These are phyloP conservation scores for Diutina ranongensis DNA, from an alignment of 1,139 yeast genomes.

Conservation along the genomic window DNA sequence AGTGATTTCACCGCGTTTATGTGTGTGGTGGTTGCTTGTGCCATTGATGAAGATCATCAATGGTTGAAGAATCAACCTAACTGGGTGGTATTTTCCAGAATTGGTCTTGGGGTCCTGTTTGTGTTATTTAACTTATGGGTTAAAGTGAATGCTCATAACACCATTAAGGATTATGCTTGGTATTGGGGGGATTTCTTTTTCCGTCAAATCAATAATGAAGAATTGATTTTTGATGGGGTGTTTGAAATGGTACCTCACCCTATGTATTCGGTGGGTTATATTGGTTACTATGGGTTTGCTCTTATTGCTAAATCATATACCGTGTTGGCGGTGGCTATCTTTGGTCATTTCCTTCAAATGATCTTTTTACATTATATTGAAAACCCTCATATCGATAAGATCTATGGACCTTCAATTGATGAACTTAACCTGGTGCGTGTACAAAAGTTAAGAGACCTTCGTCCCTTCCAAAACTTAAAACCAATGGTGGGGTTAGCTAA, in stretches of 20 bases:
- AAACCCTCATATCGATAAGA: slow-evolving; percentile 81
- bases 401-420: slow-evolving; percentile 41
- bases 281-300: slow-evolving; percentile 82
- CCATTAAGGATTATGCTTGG: slow-evolving; percentile 89
- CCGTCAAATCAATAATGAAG: slow-evolving; percentile 62
- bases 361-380: slow-evolving; percentile 67
- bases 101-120: slow-evolving; percentile 33
- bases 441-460: slow-evolving; percentile 32
- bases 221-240: slow-evolving; percentile 80
- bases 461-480: slow-evolving; percentile 28
- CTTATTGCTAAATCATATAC: slow-evolving; percentile 68
- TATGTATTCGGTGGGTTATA: slow-evolving; percentile 84
- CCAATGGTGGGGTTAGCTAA: slow-evolving; percentile 58
- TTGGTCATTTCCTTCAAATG: slow-evolving; percentile 76
- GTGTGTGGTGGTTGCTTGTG: slow-evolving; percentile 54
- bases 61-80: slow-evolving; percentile 24
- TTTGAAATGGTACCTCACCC: slow-evolving; percentile 91
- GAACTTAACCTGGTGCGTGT: slow-evolving; percentile 27
- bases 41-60: slow-evolving; percentile 29
- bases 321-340: slow-evolving; percentile 56
- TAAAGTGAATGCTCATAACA: slow-evolving; percentile 79
- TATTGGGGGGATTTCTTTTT: slow-evolving; percentile 94
- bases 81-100: slow-evolving; percentile 27
- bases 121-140: slow-evolving; percentile 77
- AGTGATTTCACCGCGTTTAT: slow-evolving; percentile 74